These are phyloP conservation scores for Phytophthora quininea DNA, from an alignment of 352 stramenopile genomes.

Conservation along the genomic window DNA sequence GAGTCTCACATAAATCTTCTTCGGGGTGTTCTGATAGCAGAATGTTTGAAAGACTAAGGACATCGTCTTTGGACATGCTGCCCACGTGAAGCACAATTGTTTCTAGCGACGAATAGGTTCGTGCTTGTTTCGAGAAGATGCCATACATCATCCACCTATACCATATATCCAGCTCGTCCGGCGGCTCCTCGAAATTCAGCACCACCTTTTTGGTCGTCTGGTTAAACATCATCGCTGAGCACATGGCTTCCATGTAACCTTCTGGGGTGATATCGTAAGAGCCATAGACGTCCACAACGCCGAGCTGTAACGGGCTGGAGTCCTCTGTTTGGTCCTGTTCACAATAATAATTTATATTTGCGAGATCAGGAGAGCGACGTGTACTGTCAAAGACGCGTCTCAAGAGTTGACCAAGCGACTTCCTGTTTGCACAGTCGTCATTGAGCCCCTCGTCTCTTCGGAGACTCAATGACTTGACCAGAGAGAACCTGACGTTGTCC, in stretches of 20 bases:
- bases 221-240: not conserved
- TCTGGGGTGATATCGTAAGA: not conserved
- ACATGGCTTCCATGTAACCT: too few relatives aligned
- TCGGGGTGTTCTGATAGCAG: too few relatives aligned
- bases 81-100: not conserved
- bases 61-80: too few relatives aligned
- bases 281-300: not conserved
- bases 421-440: not conserved
- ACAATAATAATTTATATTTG: not conserved
- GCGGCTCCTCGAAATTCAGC: not conserved
- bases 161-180: not conserved
- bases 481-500: not conserved
- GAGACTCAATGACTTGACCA: not conserved
- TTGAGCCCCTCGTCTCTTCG: not conserved
- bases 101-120: not conserved
- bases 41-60: too few relatives aligned
- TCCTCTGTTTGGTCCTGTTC: not conserved
- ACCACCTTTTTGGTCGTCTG: not conserved
- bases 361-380: not conserved
- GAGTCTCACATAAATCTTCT: not conserved
- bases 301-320: not conserved
- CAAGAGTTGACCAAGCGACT: not conserved
- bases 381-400: not conserved
- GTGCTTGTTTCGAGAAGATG: not conserved
- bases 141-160: not conserved